Conservation (phyloP, 129 eudicot genomes). For the Chrysanthemum seticuspe region DNA sequence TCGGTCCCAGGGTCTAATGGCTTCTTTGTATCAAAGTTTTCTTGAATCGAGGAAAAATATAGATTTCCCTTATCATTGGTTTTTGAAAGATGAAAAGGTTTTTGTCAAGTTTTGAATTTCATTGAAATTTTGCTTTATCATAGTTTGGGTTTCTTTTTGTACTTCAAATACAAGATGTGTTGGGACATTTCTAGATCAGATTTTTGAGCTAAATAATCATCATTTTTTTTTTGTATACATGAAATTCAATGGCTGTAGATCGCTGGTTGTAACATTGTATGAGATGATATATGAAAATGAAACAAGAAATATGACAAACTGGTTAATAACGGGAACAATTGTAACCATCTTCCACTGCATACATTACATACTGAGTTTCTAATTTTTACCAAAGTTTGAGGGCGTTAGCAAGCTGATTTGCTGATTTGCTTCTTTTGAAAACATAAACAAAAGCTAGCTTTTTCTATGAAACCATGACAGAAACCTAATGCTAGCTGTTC, state of each 20-base stretch:
- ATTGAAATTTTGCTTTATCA: neutral
- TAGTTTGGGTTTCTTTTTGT: constrained; percentile 20
- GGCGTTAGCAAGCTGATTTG: constrained; percentile 19
- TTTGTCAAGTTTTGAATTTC: constrained; percentile 34
- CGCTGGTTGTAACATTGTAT: neutral
- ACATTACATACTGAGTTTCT: constrained; percentile 22
- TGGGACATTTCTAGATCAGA: no score
- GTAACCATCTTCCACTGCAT: constrained; percentile 23
- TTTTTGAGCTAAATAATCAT: neutral
- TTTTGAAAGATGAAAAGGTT: constrained; percentile 20
- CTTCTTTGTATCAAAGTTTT: constrained; percentile 54
- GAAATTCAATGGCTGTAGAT: neutral
- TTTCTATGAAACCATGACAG: constrained; percentile 16
- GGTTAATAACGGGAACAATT: no score
- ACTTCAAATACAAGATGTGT: constrained; percentile 30
- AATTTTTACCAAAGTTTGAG: constrained; percentile 24
- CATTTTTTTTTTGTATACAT: neutral
- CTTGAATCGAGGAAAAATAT: constrained; percentile 26
- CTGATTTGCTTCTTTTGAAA: neutral
- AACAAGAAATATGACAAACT: neutral
- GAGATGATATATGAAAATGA: neutral
- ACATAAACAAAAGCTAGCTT: constrained; percentile 24
- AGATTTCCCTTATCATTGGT: neutral
- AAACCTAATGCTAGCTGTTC: constrained; percentile 25
- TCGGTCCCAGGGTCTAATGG: constrained; percentile 52